Evolutionary conservation across 1,284 basidiomycete species (phyloP), one percentile per base, ranked within the genome.

Genomic region (Filobasidium uniguttulatum): DNA sequence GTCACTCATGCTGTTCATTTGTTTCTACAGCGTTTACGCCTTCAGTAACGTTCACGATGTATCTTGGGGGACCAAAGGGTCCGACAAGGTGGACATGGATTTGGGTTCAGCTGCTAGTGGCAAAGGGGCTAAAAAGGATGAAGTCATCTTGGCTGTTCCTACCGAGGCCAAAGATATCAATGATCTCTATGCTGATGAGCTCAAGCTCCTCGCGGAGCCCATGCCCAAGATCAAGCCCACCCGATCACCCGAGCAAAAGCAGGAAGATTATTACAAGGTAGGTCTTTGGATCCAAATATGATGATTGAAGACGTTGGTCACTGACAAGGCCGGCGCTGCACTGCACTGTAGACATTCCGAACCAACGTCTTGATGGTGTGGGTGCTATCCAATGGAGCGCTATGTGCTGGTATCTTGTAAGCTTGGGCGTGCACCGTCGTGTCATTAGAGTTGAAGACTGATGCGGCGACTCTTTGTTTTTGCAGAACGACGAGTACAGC

Each of bases 1-100:
- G n/a, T n/a, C n/a, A n/a, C n/a, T n/a, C n/a, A n/a, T n/a, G n/a
- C n/a, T n/a, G n/a, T 10, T 8, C 22, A 31, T n/a, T 50, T 52
- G 44, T 50, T 25, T 9, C 28, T 3, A 5, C 54, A 67, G 63
- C 56, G 57, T 61, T 10, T 65, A 85, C 76, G 85, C 66, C 5
- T 73, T 89, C 60, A 82, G 83, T 17, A 89, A 90, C 65, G 85
- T 89, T 2, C 84, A 89, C 58, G 68, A 70, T 57, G 67, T 70
- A 3, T 62, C 60, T 17, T 90, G 87, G 87, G 86, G 85, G 33
- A 90, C 86, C 1, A 90, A 91, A 64, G 86, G 85, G 20, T 86
- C 90, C 67, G 87, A 88, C 70, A 87, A 81, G 61, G 76, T 83
- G 30, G 76, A 73, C 46, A 83, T 82, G n/a, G 85, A 88, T 59